Base-by-base conservation (phyloP, 2,329 filamentous ascomycete species). In the Alternaria dauci region DNA sequence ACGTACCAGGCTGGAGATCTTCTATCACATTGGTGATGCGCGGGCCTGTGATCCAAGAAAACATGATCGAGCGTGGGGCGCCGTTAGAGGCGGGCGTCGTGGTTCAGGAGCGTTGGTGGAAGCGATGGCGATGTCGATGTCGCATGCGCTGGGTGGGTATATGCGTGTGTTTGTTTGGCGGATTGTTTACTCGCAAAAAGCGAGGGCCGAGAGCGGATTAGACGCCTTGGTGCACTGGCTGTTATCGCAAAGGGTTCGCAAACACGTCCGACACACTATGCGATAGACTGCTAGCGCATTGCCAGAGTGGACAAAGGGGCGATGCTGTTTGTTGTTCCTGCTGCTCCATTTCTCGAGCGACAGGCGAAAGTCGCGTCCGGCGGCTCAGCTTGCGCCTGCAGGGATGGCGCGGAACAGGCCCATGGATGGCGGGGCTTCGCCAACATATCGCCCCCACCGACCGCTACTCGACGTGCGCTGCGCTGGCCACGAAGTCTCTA, bases 21-120 rank as follows among this genome's bases (percentile, higher is more conserved):
- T 78, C 76, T 14, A 77, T 76, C 54, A 69, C 76, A 59, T 78
- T 75, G 1, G 76, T 72, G 59, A 77, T 76, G 51, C 76, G 76
- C 46, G 76, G 72, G 11, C 76, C 76, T 16, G 75, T 79, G 55
- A 79, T 77, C 77, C 77, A 79, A 18, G 75, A 76, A 59, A 79
- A 76, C 77, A 79, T 79, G 55, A 52, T 55, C 64, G 30, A 18
- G 56, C 36, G 8, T 18, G 43, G 2, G 11, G 38, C 3, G 25
- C n/a, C 26, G 53, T 32, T 16, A 8, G 36, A 7, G 9, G 18
- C 16, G 47, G 11, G 34, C 12, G 16, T 8, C 25, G 32, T 25
- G 14, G 34, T 34, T 30, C 32, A 41, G 34, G 18, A 16, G 42
- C 25, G 8, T 16, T 44, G 28, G 26, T 38, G 46, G 2, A 12